Evolutionary conservation across 148 eudicot species (phyloP).

Genomic region (Camellia sinensis): DNA sequence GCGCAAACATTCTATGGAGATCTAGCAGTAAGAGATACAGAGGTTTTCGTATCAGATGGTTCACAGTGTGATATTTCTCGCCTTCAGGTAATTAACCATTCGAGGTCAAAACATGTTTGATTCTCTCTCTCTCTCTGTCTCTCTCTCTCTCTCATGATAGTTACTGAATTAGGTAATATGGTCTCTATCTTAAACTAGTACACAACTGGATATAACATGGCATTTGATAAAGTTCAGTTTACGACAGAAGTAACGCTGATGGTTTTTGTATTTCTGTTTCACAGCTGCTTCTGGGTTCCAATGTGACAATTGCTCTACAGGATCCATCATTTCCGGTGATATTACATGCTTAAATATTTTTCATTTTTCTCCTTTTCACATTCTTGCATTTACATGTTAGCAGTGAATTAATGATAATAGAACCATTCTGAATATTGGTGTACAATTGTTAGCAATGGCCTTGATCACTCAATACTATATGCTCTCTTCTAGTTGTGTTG

Average conservation of each 20-base stretch:
- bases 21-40: slow-evolving; percentile 37
- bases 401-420: too few relatives aligned
- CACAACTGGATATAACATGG: not conserved
- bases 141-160: not conserved
- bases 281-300: slow-evolving; percentile 72
- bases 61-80: slow-evolving; percentile 84
- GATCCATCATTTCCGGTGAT: slow-evolving; percentile 90
- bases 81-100: slow-evolving; percentile 54
- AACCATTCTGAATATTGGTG: too few relatives aligned
- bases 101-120: not conserved
- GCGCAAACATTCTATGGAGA: slow-evolving; percentile 53
- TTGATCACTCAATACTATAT: too few relatives aligned
- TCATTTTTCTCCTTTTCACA: not conserved
- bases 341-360: not conserved
- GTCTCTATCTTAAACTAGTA: not conserved
- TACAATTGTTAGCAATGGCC: too few relatives aligned
- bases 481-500: too few relatives aligned
- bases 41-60: slow-evolving; percentile 86
- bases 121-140: slow-evolving; percentile 4
- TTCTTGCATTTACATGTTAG: too few relatives aligned
- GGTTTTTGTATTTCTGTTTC: not conserved
- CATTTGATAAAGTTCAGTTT: not conserved
- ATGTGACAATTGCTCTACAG: slow-evolving; percentile 65
- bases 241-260: not conserved
- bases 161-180: not conserved